phyloP scores from a whole-genome alignment of 345 rosid genomes.

The Arabidopsis thaliana region DNA sequence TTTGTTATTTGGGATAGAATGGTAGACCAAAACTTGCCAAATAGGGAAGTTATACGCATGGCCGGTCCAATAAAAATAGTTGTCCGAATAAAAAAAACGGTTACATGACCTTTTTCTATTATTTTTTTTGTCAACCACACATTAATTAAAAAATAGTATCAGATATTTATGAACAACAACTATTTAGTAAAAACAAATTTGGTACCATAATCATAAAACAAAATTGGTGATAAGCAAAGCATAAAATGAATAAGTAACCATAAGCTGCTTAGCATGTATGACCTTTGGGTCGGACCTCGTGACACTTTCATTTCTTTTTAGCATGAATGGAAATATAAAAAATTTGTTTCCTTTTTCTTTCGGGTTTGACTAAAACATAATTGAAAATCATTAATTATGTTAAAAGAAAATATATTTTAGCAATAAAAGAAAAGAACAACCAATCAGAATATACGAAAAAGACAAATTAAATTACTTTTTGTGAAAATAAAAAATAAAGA shows the following conservation, averaged over 20 bases:
- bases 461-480: not conserved
- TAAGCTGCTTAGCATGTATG: too few species aligned
- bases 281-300: not conserved
- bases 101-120: too few species aligned
- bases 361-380: not conserved
- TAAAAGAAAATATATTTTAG: not conserved
- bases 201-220: not conserved
- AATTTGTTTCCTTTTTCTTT: not conserved
- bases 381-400: not conserved
- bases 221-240: too few species aligned
- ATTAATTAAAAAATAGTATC: not conserved
- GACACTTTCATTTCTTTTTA: not conserved
- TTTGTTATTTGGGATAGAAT: not conserved
- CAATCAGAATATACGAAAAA: not conserved
- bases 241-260: too few species aligned
- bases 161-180: not conserved
- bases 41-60: not conserved
- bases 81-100: not conserved
- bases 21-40: not conserved
- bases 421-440: not conserved
- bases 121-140: too few species aligned
- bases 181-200: not conserved
- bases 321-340: too few species aligned
- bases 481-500: not conserved
- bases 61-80: not conserved